These are phyloP conservation scores for Arachnomyces sp. DNA, from an alignment of 2,329 filamentous ascomycete species.

Conservation along the genomic window DNA sequence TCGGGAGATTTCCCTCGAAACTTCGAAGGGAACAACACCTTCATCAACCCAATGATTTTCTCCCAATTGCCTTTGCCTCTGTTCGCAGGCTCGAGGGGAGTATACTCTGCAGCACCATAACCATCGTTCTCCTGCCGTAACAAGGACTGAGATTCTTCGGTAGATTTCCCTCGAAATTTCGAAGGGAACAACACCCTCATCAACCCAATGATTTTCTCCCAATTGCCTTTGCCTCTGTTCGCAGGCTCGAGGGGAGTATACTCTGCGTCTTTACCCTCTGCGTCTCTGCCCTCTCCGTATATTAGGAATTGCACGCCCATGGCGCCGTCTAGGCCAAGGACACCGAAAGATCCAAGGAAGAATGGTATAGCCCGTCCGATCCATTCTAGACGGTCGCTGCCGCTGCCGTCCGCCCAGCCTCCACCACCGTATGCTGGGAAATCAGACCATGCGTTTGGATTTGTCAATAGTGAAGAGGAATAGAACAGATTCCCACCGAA, in stretches of 20 bases:
- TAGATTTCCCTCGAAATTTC: constrained; percentile 27
- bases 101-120: constrained; percentile 35
- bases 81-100: constrained; percentile 32
- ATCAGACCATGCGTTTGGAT: constrained; percentile 55
- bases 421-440: constrained; percentile 49
- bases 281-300: constrained; percentile 45
- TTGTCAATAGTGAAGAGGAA: constrained; percentile 52
- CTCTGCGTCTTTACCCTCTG: constrained; percentile 30
- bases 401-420: constrained; percentile 51
- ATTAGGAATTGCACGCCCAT: constrained; percentile 56
- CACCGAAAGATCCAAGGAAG: constrained; percentile 58
- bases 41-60: constrained; percentile 56
- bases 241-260: constrained; percentile 36
- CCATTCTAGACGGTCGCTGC: constrained; percentile 50
- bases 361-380: constrained; percentile 52
- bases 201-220: constrained; percentile 54
- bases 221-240: constrained; percentile 36
- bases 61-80: constrained; percentile 43
- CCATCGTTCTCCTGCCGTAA: constrained; percentile 20
- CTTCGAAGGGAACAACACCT: constrained; percentile 54
- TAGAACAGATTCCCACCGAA: constrained; percentile 63
- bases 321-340: constrained; percentile 53
- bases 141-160: constrained; percentile 24
- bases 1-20: constrained; percentile 23
- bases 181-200: constrained; percentile 59